A percentile compares a stretch with the other conserved stretches of the same genome.
These are phyloP conservation scores for Cadophora gregata DNA, from an alignment of 2,329 filamentous ascomycete genomes.

Conservation along the genomic window DNA sequence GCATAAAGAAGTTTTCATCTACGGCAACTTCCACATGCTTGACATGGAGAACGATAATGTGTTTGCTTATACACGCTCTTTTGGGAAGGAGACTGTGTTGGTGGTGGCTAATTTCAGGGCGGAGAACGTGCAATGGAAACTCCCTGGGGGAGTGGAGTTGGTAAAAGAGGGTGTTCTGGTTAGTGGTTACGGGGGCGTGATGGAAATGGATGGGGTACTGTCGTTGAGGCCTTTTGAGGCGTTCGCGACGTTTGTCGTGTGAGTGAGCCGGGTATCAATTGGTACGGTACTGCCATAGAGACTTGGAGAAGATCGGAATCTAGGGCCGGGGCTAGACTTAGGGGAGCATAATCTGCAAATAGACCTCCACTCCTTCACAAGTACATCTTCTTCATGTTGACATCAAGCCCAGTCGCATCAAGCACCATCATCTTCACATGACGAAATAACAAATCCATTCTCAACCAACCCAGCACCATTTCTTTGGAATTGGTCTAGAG, in stretches of 20 bases:
- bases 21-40: constrained; percentile 66
- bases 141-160: constrained; percentile 21
- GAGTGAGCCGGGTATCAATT: no score
- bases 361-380: not conserved
- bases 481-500: not conserved
- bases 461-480: not conserved
- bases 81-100: constrained; percentile 28
- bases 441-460: not conserved
- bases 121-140: constrained; percentile 28
- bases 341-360: not conserved
- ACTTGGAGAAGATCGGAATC: no score
- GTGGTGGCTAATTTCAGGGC: constrained; percentile 36
- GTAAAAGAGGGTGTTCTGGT: constrained; percentile 3
- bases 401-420: not conserved
- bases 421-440: not conserved
- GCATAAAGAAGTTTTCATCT: constrained; percentile 67
- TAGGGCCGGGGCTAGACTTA: no score
- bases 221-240: constrained; percentile 22
- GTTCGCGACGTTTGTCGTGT: constrained; percentile 16
- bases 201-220: constrained; percentile 5
- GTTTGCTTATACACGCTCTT: constrained; percentile 56
- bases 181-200: constrained; percentile 16
- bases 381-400: not conserved
- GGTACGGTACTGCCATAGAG: no score
- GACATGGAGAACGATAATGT: constrained; percentile 57